phyloP scores from a whole-genome alignment of 306 rosid species.

The Amphicarpaea edgeworthii region DNA sequence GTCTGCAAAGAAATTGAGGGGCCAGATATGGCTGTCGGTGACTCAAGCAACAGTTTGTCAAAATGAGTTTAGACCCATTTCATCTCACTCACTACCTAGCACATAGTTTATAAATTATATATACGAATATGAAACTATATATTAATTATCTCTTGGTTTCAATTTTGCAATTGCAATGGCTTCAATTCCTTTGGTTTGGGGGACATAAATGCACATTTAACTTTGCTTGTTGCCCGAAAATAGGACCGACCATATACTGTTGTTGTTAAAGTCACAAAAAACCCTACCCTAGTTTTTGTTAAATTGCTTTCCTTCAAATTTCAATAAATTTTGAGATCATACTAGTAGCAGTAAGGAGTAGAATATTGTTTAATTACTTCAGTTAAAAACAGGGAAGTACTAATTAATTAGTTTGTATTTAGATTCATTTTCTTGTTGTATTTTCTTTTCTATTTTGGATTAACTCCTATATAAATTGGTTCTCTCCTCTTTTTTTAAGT shows the following conservation, averaged over 20 bases:
- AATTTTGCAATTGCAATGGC: background rate
- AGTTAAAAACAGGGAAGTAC: background rate
- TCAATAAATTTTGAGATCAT: background rate
- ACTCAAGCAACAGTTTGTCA: constrained; percentile 34
- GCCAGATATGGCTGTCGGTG: constrained; percentile 47
- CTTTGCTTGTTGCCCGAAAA: constrained; percentile 20
- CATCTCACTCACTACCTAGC: background rate
- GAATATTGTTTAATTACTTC: background rate
- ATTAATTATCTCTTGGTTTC: background rate
- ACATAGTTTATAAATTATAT: background rate
- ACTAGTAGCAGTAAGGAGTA: no score
- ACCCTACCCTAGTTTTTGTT: background rate
- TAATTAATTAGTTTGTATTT: no score
- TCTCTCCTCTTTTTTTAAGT: no score
- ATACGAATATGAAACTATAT: background rate
- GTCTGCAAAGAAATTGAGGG: constrained; percentile 37
- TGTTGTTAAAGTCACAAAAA: background rate
- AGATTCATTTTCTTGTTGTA: no score
- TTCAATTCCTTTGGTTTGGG: background rate
- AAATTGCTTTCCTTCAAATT: background rate
- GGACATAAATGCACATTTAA: background rate
- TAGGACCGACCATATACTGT: constrained; percentile 24
- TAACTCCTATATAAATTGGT: no score
- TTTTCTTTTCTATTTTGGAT: no score
- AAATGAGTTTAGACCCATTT: constrained; percentile 34